Conservation (phyloP, 306 rosid genomes). For the Gastrolobium villosum region DNA sequence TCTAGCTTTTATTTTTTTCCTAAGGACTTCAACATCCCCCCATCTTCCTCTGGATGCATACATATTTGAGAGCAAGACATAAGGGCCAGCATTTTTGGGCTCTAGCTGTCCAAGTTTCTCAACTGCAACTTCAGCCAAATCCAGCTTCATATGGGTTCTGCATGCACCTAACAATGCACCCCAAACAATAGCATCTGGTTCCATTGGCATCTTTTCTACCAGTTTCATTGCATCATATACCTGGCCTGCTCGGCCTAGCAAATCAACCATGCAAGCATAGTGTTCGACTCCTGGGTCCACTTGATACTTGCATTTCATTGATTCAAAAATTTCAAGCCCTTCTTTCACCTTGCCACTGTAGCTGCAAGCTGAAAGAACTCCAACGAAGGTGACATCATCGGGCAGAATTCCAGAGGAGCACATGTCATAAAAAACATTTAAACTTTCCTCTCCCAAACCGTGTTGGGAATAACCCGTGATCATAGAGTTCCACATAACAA, state of each 20-base stretch:
- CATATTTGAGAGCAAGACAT: constrained; percentile 69
- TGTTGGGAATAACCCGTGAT: constrained; percentile 76
- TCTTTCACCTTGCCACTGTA: constrained; percentile 62
- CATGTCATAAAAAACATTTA: constrained; percentile 62
- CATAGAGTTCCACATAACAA: constrained; percentile 76
- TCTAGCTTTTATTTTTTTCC: constrained; percentile 59
- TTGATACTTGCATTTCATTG: constrained; percentile 60
- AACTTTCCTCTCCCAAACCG: constrained; percentile 68
- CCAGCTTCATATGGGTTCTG: constrained; percentile 63
- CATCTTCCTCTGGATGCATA: constrained; percentile 73
- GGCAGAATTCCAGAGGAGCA: constrained; percentile 58
- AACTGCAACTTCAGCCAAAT: constrained; percentile 66
- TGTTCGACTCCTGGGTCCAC: constrained; percentile 64
- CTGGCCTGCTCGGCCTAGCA: constrained; percentile 69
- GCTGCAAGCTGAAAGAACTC: constrained; percentile 79
- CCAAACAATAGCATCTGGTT: constrained; percentile 75
- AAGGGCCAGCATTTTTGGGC: constrained; percentile 73
- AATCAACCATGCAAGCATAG: constrained; percentile 77
- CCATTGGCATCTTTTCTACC: constrained; percentile 66
- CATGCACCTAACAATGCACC: constrained; percentile 71
- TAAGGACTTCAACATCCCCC: constrained; percentile 64
- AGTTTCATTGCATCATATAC: constrained; percentile 67
- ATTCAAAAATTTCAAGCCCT: constrained; percentile 59
- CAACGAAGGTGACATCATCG: constrained; percentile 67
- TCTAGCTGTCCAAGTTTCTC: constrained; percentile 70